Evolutionary conservation across 345 rosid genomes (phyloP).

Genomic region (Brassica cretica): DNA sequence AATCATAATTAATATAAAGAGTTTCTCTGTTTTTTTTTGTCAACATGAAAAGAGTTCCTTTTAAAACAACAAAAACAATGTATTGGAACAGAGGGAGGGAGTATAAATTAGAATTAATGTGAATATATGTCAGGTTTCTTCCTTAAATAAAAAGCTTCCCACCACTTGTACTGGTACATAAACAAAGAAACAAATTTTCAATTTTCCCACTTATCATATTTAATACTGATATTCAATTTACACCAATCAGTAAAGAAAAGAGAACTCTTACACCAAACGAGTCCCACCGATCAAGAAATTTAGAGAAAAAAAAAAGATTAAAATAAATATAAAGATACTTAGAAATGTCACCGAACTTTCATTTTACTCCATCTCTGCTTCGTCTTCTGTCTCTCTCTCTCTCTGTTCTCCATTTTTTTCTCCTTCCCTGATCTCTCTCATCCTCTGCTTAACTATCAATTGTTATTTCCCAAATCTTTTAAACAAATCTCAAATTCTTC

Average conservation of each 20-base stretch:
- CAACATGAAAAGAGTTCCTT: not conserved
- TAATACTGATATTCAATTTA: not conserved
- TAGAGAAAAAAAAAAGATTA: not conserved
- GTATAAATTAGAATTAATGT: conserved; percentile 15
- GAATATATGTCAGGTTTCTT: conserved; percentile 20
- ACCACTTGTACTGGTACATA: conserved; percentile 19
- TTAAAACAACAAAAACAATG: not conserved
- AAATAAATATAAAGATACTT: conserved; percentile 27
- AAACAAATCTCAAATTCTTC: conserved; percentile 3
- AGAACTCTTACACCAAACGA: conserved; percentile 32
- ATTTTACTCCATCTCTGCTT: conserved; percentile 25
- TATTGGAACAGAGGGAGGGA: not conserved
- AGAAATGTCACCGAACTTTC: conserved; percentile 39
- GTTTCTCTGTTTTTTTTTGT: no score
- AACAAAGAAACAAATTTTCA: conserved; percentile 22
- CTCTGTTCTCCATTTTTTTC: conserved; percentile 4
- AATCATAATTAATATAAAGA: conserved; percentile 6
- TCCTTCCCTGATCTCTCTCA: not conserved
- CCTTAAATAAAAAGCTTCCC: conserved; percentile 12
- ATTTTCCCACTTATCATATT: not conserved
- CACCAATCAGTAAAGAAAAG: conserved; percentile 5
- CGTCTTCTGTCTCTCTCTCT: conserved; percentile 26
- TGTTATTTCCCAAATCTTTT: not conserved
- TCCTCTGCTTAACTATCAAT: not conserved
- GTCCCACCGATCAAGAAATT: conserved; percentile 34